Conservation (phyloP, 805 yeast genomes). For the Barnettozyma wickerhamii region DNA sequence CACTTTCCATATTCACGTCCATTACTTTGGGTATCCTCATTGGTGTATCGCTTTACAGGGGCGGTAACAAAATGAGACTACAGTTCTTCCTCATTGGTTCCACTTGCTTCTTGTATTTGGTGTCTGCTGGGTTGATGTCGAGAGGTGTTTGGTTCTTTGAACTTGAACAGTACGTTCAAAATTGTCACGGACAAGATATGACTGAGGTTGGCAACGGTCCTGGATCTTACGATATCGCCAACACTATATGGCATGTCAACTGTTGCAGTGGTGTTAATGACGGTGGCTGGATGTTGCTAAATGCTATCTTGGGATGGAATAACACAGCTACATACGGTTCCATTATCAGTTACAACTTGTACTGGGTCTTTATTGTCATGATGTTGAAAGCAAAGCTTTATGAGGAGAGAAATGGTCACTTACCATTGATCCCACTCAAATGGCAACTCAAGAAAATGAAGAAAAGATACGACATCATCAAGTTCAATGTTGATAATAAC, state of each 20-base stretch:
- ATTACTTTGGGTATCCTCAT: constrained; percentile 54
- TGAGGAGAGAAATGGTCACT: constrained; percentile 55
- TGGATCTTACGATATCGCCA: constrained; percentile 79
- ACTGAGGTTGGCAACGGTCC: constrained; percentile 90
- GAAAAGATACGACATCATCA: constrained; percentile 32
- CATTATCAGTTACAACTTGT: constrained; percentile 63
- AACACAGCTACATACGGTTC: constrained; percentile 92
- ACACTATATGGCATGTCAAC: constrained; percentile 89
- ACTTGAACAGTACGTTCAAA: constrained; percentile 64
- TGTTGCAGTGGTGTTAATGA: constrained; percentile 91
- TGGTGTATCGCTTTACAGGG: constrained; percentile 66
- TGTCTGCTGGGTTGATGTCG: constrained; percentile 84
- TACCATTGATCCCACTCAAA: constrained; percentile 58
- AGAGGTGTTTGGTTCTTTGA: constrained; percentile 92
- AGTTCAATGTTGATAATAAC: constrained; percentile 30
- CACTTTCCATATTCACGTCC: constrained; percentile 62
- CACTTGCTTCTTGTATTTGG: constrained; percentile 78
- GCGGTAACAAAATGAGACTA: constrained; percentile 74
- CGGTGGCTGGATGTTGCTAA: constrained; percentile 89
- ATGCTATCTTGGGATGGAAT: constrained; percentile 91
- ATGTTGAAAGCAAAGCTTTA: constrained; percentile 43
- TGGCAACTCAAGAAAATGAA: constrained; percentile 56
- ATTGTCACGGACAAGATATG: constrained; percentile 78
- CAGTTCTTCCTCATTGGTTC: constrained; percentile 71
- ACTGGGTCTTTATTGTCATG: constrained; percentile 55